These are phyloP conservation scores for Neopestalotiopsis sp. DNA, from an alignment of 2,329 filamentous ascomycete species.

Conservation along the genomic window DNA sequence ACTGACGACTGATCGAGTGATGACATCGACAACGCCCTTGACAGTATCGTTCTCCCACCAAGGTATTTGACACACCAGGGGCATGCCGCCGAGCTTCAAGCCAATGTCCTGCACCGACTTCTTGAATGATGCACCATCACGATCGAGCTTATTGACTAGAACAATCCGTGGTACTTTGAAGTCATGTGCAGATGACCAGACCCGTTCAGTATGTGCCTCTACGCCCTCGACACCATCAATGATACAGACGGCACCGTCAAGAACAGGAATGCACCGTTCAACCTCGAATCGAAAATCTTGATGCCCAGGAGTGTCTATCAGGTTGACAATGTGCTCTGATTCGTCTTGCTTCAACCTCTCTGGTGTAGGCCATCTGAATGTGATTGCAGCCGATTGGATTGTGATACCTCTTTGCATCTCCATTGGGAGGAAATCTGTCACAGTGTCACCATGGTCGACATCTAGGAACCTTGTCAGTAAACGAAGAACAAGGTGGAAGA, in stretches of 20 bases:
- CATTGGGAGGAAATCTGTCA: conserved; percentile 94
- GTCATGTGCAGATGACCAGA: conserved; percentile 88
- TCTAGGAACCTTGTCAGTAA: conserved; percentile 51
- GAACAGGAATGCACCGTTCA: conserved; percentile 82
- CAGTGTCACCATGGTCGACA: conserved; percentile 94
- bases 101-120: conserved; percentile 87
- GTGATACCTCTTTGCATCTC: conserved; percentile 94
- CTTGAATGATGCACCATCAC: conserved; percentile 81
- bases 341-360: conserved; percentile 36
- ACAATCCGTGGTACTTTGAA: conserved; percentile 84
- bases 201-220: conserved; percentile 95
- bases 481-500: background rate
- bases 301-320: conserved; percentile 96
- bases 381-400: conserved; percentile 96
- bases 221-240: conserved; percentile 92
- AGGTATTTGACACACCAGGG: conserved; percentile 91
- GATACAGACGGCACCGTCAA: conserved; percentile 92
- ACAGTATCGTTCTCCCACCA: conserved; percentile 88
- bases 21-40: conserved; percentile 82
- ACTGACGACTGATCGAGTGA: conserved; percentile 74
- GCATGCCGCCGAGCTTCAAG: conserved; percentile 79
- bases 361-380: conserved; percentile 81
- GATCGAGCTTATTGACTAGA: conserved; percentile 85
- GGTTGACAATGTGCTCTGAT: conserved; percentile 67
- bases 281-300: conserved; percentile 98